Conservation (phyloP, 106 monocot species). For the Acorus gramineus region DNA sequence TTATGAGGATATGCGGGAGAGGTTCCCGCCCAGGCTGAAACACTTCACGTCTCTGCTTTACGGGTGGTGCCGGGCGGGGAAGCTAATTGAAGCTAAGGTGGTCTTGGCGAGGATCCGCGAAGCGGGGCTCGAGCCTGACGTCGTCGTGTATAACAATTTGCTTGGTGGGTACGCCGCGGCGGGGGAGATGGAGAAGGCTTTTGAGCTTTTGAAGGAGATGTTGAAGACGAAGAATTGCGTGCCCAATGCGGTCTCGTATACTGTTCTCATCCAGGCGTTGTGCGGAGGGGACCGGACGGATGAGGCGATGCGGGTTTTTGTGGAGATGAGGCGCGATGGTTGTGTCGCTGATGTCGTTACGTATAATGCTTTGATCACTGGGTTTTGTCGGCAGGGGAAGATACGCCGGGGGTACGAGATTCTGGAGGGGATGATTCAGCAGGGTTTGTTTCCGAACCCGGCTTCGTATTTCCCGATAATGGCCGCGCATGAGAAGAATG, state of each 20-base stretch:
- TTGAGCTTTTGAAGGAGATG: conserved; percentile 50
- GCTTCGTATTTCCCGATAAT: conserved; percentile 44
- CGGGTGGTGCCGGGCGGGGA: conserved; percentile 83
- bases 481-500: conserved; percentile 57
- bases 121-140: conserved; percentile 59
- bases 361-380: conserved; percentile 61
- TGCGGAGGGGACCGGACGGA: conserved; percentile 51
- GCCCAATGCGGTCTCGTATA: conserved; percentile 69
- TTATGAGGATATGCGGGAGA: conserved; percentile 56
- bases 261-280: conserved; percentile 65
- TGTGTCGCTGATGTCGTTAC: conserved; percentile 49
- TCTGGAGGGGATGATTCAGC: conserved; percentile 38
- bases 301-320: conserved; percentile 71
- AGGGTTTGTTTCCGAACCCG: conserved; percentile 45
- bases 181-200: conserved; percentile 64
- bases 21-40: conserved; percentile 52
- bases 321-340: conserved; percentile 51
- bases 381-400: conserved; percentile 65
- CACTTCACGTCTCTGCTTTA: conserved; percentile 75
- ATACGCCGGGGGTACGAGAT: conserved; percentile 49
- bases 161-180: conserved; percentile 50
- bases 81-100: conserved; percentile 66
- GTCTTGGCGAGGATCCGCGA: conserved; percentile 54
- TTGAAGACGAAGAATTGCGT: conserved; percentile 41
- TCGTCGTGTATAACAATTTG: conserved; percentile 70